These are phyloP conservation scores for Piromyces sp. DNA, from an alignment of 192 early-diverging fungal species.

Conservation along the genomic window DNA sequence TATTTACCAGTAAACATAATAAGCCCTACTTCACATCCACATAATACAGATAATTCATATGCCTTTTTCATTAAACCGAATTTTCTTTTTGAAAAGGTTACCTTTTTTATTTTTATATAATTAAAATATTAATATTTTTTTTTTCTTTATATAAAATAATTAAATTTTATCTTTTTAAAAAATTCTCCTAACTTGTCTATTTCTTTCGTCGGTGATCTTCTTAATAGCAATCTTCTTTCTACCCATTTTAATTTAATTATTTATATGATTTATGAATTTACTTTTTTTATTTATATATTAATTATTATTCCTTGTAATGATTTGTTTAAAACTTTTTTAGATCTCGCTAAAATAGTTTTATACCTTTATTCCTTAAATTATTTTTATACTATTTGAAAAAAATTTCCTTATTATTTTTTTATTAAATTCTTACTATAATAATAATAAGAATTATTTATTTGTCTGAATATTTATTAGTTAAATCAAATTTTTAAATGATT, in stretches of 20 bases:
- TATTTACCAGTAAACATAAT: constrained; percentile 70
- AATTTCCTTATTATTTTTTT: no score
- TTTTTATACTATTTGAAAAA: no score
- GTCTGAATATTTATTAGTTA: no score
- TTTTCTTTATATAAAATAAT: neutral
- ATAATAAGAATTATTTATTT: no score
- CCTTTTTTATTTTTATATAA: constrained; percentile 17
- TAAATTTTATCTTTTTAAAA: neutral
- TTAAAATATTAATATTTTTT: neutral
- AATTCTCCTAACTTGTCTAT: neutral
- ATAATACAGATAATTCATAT: constrained; percentile 81
- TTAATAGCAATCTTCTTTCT: neutral
- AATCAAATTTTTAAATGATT: no score
- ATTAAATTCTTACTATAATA: no score
- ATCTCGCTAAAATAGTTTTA: no score
- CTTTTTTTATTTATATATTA: no score
- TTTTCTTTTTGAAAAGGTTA: constrained; percentile 88
- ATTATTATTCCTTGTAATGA: no score
- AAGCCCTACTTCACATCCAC: constrained; percentile 86
- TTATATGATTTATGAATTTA: neutral
- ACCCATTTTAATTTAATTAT: neutral
- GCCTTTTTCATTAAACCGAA: constrained; percentile 93
- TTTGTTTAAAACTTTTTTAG: no score
- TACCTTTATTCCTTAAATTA: no score
- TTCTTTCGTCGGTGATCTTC: neutral